Evolutionary conservation across 139 green algal species (phyloP), one percentile per base, ranked within the genome.

Genomic region (Auxenochlorella pyrenoidosa): DNA sequence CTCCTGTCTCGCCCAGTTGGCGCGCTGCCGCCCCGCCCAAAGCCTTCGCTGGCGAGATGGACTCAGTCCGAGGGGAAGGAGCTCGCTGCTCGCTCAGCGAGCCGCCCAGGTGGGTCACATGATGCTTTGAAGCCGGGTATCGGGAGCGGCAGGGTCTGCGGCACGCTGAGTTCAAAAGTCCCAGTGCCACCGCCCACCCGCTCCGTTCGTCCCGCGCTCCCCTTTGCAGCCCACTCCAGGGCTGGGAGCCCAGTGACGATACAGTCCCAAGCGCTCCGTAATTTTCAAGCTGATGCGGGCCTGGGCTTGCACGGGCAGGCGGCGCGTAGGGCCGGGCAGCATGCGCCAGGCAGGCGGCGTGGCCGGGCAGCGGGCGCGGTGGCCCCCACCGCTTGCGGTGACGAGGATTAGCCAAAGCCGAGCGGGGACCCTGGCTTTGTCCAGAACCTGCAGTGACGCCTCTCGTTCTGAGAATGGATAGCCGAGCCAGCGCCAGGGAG

Each of bases 361-460:
- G 22, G 43, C n/a, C 5, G 22, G n/a, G 72, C 24, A 36, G 78
- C 54, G n/a, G 51, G 18, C n/a, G n/a, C 32, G 34, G 41, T 34
- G 47, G 22, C 41, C 8, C 76, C 36, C 26, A 15, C 30, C 80
- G 80, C 63, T 44, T 28, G 80, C 80, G 59, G 38, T 84, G 80
- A 85, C 59, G 80, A 85, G 2, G 10, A 65, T 15, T 85, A 85
- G 80, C 80, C 80, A 85, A 85, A 85, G 80, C 80, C 41, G 80
- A 85, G 80, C 80, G 18, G 58, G 58, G 10, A 18, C 10, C 34
- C 34, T 58, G 54, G 24, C 51, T 22, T 5, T 6, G n/a, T 21
- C 18, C 47, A 43, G 44, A 12, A 2, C 60, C 51, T 75, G 80
- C 80, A 26, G 32, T 75, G 80, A 85, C 80, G 80, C 80, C 8